A percentile compares a stretch with the other conserved stretches of the same genome.
phyloP scores from a whole-genome alignment of 805 yeast genomes.

The Teunomyces gatunensis region DNA sequence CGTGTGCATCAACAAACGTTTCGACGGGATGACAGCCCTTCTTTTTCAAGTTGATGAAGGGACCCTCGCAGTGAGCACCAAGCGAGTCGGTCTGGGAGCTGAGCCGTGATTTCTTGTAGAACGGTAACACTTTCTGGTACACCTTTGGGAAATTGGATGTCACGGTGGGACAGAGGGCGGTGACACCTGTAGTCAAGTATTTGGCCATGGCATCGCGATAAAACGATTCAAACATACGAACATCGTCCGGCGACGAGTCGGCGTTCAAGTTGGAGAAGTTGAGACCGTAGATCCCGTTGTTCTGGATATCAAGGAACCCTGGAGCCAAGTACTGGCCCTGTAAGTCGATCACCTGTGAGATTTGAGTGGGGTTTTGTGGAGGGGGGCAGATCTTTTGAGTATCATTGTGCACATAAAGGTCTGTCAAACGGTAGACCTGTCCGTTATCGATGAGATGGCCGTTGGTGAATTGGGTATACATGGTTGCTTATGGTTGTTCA shows the following conservation, averaged over 20 bases:
- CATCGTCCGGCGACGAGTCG: conserved; percentile 28
- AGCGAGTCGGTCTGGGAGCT: conserved; percentile 40
- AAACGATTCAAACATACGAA: conserved; percentile 29
- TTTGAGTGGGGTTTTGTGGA: conserved; percentile 15
- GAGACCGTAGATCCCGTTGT: conserved; percentile 57
- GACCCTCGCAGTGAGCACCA: conserved; percentile 64
- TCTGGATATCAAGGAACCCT: conserved; percentile 56
- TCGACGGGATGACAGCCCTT: conserved; percentile 52
- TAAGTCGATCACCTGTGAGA: conserved; percentile 37
- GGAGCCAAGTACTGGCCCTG: conserved; percentile 50
- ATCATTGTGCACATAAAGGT: conserved; percentile 42
- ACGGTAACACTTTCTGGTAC: conserved; percentile 46
- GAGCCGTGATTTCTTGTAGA: conserved; percentile 34
- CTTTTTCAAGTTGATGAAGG: conserved; percentile 48
- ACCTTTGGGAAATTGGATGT: conserved; percentile 51
- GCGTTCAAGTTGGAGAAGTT: conserved; percentile 44
- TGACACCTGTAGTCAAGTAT: conserved; percentile 51
- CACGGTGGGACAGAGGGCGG: conserved; percentile 55
- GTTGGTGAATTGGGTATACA: conserved; percentile 36
- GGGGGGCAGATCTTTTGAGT: conserved; percentile 40
- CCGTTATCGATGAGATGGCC: conserved; percentile 45
- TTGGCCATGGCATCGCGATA: conserved; percentile 46
- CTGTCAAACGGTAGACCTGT: conserved; percentile 27
- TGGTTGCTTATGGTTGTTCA: not conserved
- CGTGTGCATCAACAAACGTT: conserved; percentile 39